These are phyloP conservation scores for Thalassiosira sp. DNA, from an alignment of 352 stramenopile species.

Conservation along the genomic window DNA sequence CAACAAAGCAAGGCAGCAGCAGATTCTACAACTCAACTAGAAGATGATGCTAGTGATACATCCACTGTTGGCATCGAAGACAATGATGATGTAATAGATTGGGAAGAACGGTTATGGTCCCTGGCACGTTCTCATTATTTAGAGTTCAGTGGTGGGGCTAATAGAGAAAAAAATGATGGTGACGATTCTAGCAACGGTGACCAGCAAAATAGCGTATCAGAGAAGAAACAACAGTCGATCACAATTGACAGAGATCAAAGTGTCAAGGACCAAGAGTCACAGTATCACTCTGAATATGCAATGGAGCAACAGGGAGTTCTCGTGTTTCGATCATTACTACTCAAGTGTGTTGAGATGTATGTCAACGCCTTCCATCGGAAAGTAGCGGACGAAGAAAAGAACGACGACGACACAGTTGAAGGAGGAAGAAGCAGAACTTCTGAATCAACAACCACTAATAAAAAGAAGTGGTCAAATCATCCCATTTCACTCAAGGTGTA, in stretches of 20 bases:
- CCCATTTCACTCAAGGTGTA: slow-evolving; percentile 33
- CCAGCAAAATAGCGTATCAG: too few relatives aligned
- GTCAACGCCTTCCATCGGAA: slow-evolving; percentile 50
- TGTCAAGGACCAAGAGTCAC: slow-evolving; percentile 52
- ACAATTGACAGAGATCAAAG: slow-evolving; percentile 48
- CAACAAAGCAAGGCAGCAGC: too few relatives aligned
- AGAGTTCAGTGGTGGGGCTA: slow-evolving; percentile 26
- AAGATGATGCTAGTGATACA: slow-evolving; percentile 25
- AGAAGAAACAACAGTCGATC: too few relatives aligned
- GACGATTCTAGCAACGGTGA: neutral
- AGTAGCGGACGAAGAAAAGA: slow-evolving; percentile 4
- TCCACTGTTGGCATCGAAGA: slow-evolving; percentile 36
- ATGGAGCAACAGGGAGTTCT: slow-evolving; percentile 46
- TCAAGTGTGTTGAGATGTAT: slow-evolving; percentile 52
- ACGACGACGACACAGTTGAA: too few relatives aligned
- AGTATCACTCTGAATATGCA: slow-evolving; percentile 42
- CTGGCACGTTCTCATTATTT: slow-evolving; percentile 51
- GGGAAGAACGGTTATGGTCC: slow-evolving; percentile 60
- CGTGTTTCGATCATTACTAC: slow-evolving; percentile 49
- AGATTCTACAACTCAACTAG: slow-evolving; percentile 1
- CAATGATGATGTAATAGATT: slow-evolving; percentile 51
- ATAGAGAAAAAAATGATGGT: slow-evolving; percentile 9
- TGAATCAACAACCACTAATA: neutral
- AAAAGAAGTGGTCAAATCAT: slow-evolving; percentile 25
- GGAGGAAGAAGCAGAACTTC: too few relatives aligned